phyloP scores from a whole-genome alignment of 768 basidiomycete species.

The Trametes cubensis region DNA sequence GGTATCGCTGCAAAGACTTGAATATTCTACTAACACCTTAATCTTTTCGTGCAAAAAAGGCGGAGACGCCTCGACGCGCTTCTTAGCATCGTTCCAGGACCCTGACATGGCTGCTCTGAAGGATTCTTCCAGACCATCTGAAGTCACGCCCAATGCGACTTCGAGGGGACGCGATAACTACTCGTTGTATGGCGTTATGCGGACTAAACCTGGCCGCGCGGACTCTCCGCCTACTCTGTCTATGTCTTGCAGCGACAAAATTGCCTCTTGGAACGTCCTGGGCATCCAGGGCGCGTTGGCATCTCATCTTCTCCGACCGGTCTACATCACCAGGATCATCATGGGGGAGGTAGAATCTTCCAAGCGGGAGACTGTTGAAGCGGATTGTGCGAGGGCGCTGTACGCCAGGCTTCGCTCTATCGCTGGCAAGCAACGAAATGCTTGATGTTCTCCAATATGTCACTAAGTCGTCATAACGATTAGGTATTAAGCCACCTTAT shows the following conservation, averaged over 20 bases:
- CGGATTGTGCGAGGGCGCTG: conserved; percentile 74
- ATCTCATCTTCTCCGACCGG: conserved; percentile 52
- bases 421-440: conserved; percentile 40
- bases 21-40: conserved; percentile 15
- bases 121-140: conserved; percentile 43
- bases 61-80: conserved; percentile 86
- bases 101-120: conserved; percentile 72
- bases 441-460: neutral
- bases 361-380: conserved; percentile 43
- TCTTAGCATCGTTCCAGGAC: conserved; percentile 76
- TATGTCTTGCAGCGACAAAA: conserved; percentile 96
- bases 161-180: conserved; percentile 86
- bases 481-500: conserved; percentile 55
- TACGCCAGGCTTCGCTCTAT: conserved; percentile 53
- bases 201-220: conserved; percentile 93
- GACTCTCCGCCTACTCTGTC: conserved; percentile 82
- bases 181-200: conserved; percentile 68
- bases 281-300: conserved; percentile 87
- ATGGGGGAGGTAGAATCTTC: conserved; percentile 67
- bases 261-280: conserved; percentile 81
- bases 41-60: conserved; percentile 46
- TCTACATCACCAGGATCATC: conserved; percentile 68
- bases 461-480: too few relatives aligned
- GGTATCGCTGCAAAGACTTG: neutral
- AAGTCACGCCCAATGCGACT: conserved; percentile 40